phyloP scores from a whole-genome alignment of 179 eudicot genomes.

The Dionaea muscipula region DNA sequence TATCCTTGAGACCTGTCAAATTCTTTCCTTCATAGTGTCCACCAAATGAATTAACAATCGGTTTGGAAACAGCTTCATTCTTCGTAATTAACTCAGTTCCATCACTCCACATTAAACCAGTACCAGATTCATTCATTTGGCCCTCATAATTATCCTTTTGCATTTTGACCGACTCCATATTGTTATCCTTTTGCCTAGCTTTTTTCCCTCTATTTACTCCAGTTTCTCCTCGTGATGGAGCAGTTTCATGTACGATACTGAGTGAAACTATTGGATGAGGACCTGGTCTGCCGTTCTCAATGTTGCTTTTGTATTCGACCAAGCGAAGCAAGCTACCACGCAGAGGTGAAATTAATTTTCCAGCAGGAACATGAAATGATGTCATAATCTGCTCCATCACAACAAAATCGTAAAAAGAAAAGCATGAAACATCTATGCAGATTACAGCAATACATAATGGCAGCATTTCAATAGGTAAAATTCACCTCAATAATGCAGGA shows the following conservation, averaged over 20 bases:
- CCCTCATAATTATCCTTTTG: slow-evolving; percentile 9
- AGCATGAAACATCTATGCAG: not conserved
- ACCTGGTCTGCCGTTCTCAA: slow-evolving; percentile 20
- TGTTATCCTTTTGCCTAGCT: slow-evolving; percentile 18
- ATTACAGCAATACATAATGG: slow-evolving; percentile 3
- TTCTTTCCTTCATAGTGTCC: slow-evolving; percentile 14
- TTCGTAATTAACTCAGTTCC: slow-evolving; percentile 14
- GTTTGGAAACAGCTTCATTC: slow-evolving; percentile 36
- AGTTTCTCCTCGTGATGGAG: slow-evolving; percentile 24
- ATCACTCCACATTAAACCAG: not conserved
- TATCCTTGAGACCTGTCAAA: not conserved
- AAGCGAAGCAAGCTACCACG: slow-evolving; percentile 37
- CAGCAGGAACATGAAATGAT: slow-evolving; percentile 45
- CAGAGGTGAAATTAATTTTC: slow-evolving; percentile 63
- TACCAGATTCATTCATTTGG: not conserved
- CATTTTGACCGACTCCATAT: slow-evolving; percentile 13
- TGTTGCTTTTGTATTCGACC: slow-evolving; percentile 31
- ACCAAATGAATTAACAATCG: slow-evolving; percentile 17
- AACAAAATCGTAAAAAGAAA: slow-evolving; percentile 7
- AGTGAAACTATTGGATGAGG: slow-evolving; percentile 20
- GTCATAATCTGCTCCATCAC: slow-evolving; percentile 71
- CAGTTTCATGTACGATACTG: slow-evolving; percentile 22
- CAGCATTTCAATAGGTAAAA: slow-evolving; percentile 4
- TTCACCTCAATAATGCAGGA: slow-evolving; percentile 67
- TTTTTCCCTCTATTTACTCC: slow-evolving; percentile 22